Percentiles rank a stretch among this genome's conserved stretches.
These are phyloP conservation scores for Pinguiococcus pyrenoidosus DNA, from an alignment of 108 stramenopile genomes.

Conservation along the genomic window DNA sequence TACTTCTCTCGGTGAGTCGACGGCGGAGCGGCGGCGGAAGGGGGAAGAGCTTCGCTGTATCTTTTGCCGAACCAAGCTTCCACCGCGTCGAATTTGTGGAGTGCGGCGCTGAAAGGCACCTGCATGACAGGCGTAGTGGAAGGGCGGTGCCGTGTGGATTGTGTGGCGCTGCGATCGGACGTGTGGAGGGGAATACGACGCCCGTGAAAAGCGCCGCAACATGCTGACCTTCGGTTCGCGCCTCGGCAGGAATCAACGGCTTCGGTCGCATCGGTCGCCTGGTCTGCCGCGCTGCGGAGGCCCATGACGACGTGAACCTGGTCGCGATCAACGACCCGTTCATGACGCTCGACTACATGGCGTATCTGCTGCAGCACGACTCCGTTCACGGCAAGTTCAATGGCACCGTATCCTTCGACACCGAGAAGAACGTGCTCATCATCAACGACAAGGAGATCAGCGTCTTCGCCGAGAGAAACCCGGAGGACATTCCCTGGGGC, in stretches of 20 bases:
- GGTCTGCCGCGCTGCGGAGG: slow-evolving; percentile 21
- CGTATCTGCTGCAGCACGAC: slow-evolving; percentile 39
- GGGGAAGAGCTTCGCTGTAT: no score
- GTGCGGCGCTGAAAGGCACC: no score
- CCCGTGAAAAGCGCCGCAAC: no score
- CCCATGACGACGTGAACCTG: slow-evolving; percentile 18
- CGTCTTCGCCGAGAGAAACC: slow-evolving; percentile 27
- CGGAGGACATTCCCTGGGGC: slow-evolving; percentile 31
- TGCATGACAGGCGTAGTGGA: no score
- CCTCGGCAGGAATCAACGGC: slow-evolving; percentile 15
- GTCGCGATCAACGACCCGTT: slow-evolving; percentile 43
- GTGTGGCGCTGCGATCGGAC: no score
- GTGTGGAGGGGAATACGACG: no score
- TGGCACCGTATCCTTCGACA: slow-evolving; percentile 40
- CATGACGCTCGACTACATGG: slow-evolving; percentile 43
- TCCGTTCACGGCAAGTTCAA: slow-evolving; percentile 36
- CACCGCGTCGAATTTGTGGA: no score
- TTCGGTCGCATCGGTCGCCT: slow-evolving; percentile 18
- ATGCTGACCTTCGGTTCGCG: no score
- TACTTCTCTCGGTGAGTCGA: no score
- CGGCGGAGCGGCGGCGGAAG: no score
- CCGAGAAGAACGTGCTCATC: slow-evolving; percentile 68
- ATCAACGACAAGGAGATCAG: slow-evolving; percentile 21
- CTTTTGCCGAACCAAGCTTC: no score
- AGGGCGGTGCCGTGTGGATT: no score